Conservation (phyloP, 1,284 basidiomycete genomes). For the Meira nashicola region DNA sequence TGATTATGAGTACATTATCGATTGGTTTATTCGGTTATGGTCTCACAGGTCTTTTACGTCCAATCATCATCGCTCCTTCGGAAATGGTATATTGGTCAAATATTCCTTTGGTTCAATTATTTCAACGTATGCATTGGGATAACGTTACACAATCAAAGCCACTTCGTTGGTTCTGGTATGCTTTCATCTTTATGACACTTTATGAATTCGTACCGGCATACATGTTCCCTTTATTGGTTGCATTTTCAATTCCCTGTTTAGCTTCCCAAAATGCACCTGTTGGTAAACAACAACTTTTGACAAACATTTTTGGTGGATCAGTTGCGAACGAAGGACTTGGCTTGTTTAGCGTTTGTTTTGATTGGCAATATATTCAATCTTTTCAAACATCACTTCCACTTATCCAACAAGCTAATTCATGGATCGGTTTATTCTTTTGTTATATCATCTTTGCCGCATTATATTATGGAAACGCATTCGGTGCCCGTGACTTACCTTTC, state of each 20-base stretch:
- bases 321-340: conserved; percentile 44
- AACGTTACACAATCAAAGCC: conserved; percentile 57
- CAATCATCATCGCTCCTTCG: conserved; percentile 23
- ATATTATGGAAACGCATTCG: conserved; percentile 42
- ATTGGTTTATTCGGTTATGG: conserved; percentile 67
- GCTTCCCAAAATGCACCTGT: conserved; percentile 59
- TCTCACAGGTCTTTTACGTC: conserved; percentile 53
- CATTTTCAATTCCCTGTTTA: conserved; percentile 53
- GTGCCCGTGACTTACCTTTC: conserved; percentile 26
- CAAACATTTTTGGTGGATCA: conserved; percentile 17
- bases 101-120: conserved; percentile 39
- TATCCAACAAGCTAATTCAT: conserved; percentile 41
- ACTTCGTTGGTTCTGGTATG: conserved; percentile 62
- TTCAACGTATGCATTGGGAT: conserved; percentile 46
- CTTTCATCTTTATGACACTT: conserved; percentile 21
- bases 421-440: conserved; percentile 35
- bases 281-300: too few relatives aligned
- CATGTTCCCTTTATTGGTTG: conserved; percentile 52
- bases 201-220: conserved; percentile 56
- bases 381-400: conserved; percentile 32
- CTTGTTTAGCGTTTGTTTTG: conserved; percentile 25
- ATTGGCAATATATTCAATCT: conserved; percentile 47
- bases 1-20: conserved; percentile 64
- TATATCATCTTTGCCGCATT: conserved; percentile 31
- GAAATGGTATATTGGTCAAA: conserved; percentile 53